Percentiles rank a stretch among this genome's conserved stretches.
Evolutionary conservation across 768 basidiomycete species (phyloP).

Genomic region (Auriscalpium orientale): DNA sequence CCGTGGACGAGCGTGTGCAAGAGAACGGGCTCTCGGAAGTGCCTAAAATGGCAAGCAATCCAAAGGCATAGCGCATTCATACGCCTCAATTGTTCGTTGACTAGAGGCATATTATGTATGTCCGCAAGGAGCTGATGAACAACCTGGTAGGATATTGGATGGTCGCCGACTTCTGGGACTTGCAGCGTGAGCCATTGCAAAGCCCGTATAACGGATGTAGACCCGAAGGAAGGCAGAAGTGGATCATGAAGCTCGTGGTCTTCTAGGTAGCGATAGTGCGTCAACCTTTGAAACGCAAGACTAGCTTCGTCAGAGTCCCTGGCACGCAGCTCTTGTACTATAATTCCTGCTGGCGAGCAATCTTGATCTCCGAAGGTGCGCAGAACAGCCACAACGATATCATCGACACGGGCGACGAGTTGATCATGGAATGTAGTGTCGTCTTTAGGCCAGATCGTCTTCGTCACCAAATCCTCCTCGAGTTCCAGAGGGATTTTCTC

Average conservation of each 20-base stretch:
- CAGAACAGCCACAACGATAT: constrained; percentile 51
- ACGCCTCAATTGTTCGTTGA: constrained; percentile 78
- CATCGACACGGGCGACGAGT: constrained; percentile 42
- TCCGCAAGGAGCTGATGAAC: constrained; percentile 64
- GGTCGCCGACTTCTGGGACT: constrained; percentile 33
- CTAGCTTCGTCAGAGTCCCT: constrained; percentile 30
- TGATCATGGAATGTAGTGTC: constrained; percentile 27
- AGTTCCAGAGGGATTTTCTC: constrained; percentile 23
- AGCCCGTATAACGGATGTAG: constrained; percentile 43
- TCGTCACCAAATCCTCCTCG: constrained; percentile 28
- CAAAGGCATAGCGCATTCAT: constrained; percentile 69
- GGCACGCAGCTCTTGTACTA: constrained; percentile 37
- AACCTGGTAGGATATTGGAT: constrained; percentile 71
- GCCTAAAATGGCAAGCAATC: constrained; percentile 50
- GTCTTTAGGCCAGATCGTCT: constrained; percentile 24
- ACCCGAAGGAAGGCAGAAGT: constrained; percentile 55
- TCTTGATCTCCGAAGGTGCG: constrained; percentile 65
- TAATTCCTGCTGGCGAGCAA: constrained; percentile 41
- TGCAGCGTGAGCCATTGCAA: constrained; percentile 51
- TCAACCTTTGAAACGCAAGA: constrained; percentile 42
- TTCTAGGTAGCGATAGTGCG: constrained; percentile 39
- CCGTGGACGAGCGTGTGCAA: constrained; percentile 66
- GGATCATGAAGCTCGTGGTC: constrained; percentile 50
- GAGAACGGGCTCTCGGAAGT: constrained; percentile 51
- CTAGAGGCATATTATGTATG: constrained; percentile 57